Base-by-base conservation (phyloP, 257 asterid genomes). In the Solanum bukasovii region DNA sequence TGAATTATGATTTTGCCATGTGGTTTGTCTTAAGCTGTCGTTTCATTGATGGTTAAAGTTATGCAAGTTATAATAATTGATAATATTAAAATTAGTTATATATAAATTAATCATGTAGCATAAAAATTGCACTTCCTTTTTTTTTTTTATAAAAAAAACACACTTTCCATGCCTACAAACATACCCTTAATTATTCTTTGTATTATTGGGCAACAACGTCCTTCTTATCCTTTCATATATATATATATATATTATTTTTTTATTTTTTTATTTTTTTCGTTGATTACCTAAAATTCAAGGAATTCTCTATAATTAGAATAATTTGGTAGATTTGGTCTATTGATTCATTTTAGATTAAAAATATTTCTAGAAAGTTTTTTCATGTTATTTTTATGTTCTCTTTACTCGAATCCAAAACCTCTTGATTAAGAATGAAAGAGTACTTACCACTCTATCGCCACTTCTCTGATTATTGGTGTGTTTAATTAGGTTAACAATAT, bases 371-470 rank as follows among this genome's bases (percentile, higher is more conserved):
- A 29, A 3, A 20, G 12, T 6, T 0, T 29, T 70, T 7, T 29
- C 20, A 3, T 29, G 21, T 13, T 29, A 29, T 29, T 70, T 70
- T 29, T 29, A 70, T 29, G 9, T 49, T 0, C 1, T 49, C 3
- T 0, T 0, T 49, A 14, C 8, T 49, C 0, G 0, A 49, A 49
- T 49, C 0, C 21, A 0, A 5, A 52, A 52, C 9, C 8, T 52
- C 9, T 52, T 52, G 0, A 18, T 52, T 52, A 52, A 52, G 9
- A 0, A 52, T 52, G 1, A 52, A 16, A 52, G 3, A 16, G 1
- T 16, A 16, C 23, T 16, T 52, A 1, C 0, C 23, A 52, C 23
- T 52, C 4, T 12, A 44, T 9, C 7, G 14, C 9, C 23, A 16
- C 9, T 2, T 16, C 21, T 49, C 1, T 2, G 8, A 5, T 49